Evolutionary conservation across 352 stramenopile genomes (phyloP).

Genomic region (Phytophthora fragariaefolia): DNA sequence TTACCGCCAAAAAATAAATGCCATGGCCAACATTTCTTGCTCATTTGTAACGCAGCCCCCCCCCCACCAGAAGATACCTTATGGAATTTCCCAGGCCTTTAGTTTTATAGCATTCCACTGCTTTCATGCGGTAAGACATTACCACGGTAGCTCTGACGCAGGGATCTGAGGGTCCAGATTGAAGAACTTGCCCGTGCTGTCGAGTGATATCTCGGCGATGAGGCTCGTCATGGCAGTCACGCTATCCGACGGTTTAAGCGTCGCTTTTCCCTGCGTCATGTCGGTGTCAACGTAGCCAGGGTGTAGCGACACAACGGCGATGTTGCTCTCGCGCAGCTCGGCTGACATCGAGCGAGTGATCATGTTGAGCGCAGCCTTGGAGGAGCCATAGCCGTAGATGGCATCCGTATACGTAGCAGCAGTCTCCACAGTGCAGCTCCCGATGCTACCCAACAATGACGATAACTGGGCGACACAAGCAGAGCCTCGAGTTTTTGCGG

Average conservation of each 20-base stretch:
- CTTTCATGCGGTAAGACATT: too few species aligned
- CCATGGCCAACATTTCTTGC: too few species aligned
- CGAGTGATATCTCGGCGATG: constrained; percentile 33
- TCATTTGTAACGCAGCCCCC: too few species aligned
- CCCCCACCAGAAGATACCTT: too few species aligned
- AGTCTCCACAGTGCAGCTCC: constrained; percentile 9
- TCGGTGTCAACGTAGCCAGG: constrained; percentile 58
- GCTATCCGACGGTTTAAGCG: constrained; percentile 35
- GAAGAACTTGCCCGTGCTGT: constrained; percentile 43
- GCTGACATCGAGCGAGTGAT: constrained; percentile 9
- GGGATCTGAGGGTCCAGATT: constrained; percentile 30
- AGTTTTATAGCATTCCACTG: too few species aligned
- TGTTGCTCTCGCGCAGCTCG: constrained; percentile 54
- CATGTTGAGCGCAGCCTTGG: constrained; percentile 48
- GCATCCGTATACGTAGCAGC: constrained; percentile 22
- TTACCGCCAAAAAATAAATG: constrained; percentile 60
- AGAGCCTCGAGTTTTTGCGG: constrained; percentile 37
- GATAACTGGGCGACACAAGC: constrained; percentile 49
- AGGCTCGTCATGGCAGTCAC: constrained; percentile 38
- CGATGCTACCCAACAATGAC: constrained; percentile 55
- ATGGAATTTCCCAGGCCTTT: too few species aligned
- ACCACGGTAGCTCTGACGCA: constrained; percentile 42
- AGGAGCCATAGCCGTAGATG: constrained; percentile 61
- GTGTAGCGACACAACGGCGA: constrained; percentile 44
- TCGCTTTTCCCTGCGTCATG: constrained; percentile 33